Evolutionary conservation across 2,329 filamentous ascomycete species (phyloP), one percentile per base, ranked within the genome.

Genomic region (Stenocarpella maydis): DNA sequence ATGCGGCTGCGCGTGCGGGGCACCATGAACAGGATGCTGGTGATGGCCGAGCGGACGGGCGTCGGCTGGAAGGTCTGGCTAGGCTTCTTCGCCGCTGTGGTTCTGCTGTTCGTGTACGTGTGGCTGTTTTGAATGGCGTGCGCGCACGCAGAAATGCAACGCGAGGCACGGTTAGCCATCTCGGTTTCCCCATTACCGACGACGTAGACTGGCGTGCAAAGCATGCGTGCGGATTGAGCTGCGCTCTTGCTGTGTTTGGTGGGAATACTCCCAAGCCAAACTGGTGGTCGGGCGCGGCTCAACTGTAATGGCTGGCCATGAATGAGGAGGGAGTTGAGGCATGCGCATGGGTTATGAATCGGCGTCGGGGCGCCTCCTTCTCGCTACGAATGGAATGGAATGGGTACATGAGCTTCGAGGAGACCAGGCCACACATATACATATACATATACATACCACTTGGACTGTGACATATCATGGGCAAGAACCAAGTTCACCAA

Each of bases 31-130:
- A 87, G 95, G 70, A 99, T 99, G 96, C 82, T 98, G 73, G 79
- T 95, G 66, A 99, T 99, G 96, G 96, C 96, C 5, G 89, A 98
- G 82, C 87, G 90, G 76, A 97, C 95, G 2, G 96, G 96, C n/a
- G 91, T 99, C 12, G 91, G 94, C 76, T 99, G 96, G 96, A 95
- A 89, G 81, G 92, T 95, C 69, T 99, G 96, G 96, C 80, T 98
- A 64, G 86, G 84, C 52, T 99, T 99, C 82, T 97, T 99, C 79
- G 86, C 89, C 7, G 92, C 90, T 43, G 93, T 98, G 21, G 88
- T 91, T 72, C 78, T 95, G 67, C 80, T 98, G 74, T 99, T 99
- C 80, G 88, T 90, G 74, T 99, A 95, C 80, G 95, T 98, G 70
- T 98, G 95, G 95, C 80, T 97, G 71, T 96, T 93, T 76, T 95